Conservation (phyloP, 2,329 filamentous ascomycete species). For the Talaromyces piceae region DNA sequence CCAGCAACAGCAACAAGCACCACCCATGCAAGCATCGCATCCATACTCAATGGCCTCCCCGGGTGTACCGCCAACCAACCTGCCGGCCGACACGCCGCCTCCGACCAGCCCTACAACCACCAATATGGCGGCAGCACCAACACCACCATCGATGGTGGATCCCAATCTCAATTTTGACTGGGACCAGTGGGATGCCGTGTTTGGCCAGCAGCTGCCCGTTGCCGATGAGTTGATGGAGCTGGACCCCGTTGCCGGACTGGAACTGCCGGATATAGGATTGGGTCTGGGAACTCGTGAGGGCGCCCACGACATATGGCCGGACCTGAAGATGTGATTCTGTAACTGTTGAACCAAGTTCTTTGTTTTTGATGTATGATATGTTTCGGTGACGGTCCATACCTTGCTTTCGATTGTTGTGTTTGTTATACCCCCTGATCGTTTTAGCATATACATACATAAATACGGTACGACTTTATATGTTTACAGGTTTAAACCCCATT, state of each 20-base stretch:
- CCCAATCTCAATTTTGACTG: slow-evolving; percentile 41
- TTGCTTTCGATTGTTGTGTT: not conserved
- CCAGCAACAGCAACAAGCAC: not conserved
- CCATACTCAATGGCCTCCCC: not conserved
- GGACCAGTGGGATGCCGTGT: slow-evolving; percentile 44
- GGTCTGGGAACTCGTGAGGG: slow-evolving; percentile 5
- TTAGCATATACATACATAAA: not conserved
- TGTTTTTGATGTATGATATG: not conserved
- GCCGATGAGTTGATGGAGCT: slow-evolving; percentile 38
- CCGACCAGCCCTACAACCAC: slow-evolving; percentile 4
- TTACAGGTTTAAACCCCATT: not conserved
- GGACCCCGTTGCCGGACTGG: slow-evolving; percentile 30
- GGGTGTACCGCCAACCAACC: not conserved
- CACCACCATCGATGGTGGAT: slow-evolving; percentile 31
- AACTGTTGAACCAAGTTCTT: not conserved
- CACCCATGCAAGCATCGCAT: not conserved
- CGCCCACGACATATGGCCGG: not conserved
- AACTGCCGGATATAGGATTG: slow-evolving; percentile 22
- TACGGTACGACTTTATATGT: not conserved
- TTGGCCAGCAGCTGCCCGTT: slow-evolving; percentile 39
- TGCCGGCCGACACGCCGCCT: not conserved
- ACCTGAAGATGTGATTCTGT: not conserved
- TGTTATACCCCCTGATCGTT: not conserved
- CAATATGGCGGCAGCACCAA: slow-evolving; percentile 18
- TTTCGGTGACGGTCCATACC: no score